Conservation (phyloP, 495 filamentous ascomycete species). For the Neurospora tetrasperma region DNA sequence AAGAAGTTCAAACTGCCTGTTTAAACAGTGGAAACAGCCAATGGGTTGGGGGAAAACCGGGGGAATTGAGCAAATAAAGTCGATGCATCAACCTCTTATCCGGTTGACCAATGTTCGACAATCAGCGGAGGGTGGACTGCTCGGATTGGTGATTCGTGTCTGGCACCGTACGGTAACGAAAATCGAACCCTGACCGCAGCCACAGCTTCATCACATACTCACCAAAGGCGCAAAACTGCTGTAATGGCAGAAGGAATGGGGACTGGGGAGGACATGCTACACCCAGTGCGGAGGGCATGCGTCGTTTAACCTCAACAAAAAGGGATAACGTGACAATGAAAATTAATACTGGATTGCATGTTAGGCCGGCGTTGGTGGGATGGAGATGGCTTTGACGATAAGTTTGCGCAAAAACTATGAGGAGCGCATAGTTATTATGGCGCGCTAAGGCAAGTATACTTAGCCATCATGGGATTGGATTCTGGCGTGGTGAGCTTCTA, state of each 20-base stretch:
- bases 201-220: not conserved
- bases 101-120: not conserved
- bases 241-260: not conserved
- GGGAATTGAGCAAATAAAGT: not conserved
- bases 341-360: not conserved
- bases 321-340: not conserved
- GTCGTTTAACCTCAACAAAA: not conserved
- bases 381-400: not conserved
- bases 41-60: not conserved
- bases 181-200: not conserved
- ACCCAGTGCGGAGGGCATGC: not conserved
- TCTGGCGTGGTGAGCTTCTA: not conserved
- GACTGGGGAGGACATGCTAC: not conserved
- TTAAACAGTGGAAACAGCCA: constrained; percentile 24
- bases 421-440: not conserved
- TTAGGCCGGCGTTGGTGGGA: not conserved
- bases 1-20: constrained; percentile 84
- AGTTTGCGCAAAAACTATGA: not conserved
- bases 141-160: not conserved
- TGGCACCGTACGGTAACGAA: not conserved
- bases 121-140: not conserved
- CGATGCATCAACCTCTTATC: not conserved
- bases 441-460: not conserved
- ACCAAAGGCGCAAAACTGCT: not conserved
- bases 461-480: not conserved